Evolutionary conservation across 1,284 basidiomycete genomes (phyloP).

Genomic region (Cutaneotrichosporon spelunceum): DNA sequence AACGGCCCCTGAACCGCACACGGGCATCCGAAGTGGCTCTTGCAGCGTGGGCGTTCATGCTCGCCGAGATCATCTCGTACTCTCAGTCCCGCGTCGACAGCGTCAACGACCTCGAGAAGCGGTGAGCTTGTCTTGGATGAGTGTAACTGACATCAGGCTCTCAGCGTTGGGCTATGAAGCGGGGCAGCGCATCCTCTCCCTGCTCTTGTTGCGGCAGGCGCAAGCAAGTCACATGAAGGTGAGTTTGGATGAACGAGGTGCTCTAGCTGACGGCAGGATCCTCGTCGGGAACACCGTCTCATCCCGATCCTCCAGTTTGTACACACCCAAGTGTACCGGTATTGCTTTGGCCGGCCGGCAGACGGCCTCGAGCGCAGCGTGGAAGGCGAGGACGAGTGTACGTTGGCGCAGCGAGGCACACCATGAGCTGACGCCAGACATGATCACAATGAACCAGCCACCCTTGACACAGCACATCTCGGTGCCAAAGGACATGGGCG

Average conservation of each 20-base stretch:
- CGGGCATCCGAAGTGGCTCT: constrained; percentile 74
- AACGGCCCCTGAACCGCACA: constrained; percentile 78
- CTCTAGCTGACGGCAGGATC: constrained; percentile 63
- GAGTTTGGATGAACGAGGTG: constrained; percentile 59
- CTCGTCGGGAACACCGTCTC: constrained; percentile 82
- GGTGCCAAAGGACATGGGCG: constrained; percentile 88
- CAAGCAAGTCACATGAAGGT: constrained; percentile 47
- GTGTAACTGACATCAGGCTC: constrained; percentile 58
- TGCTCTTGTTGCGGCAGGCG: constrained; percentile 49
- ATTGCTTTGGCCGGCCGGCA: constrained; percentile 87
- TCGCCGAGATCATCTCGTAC: constrained; percentile 88
- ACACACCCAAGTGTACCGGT: constrained; percentile 89
- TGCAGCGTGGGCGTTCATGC: constrained; percentile 79
- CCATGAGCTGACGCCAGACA: constrained; percentile 60
- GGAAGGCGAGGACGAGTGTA: constrained; percentile 92
- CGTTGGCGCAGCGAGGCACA: constrained; percentile 36
- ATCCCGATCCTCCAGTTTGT: constrained; percentile 85
- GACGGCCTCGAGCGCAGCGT: constrained; percentile 94
- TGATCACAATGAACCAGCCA: constrained; percentile 97
- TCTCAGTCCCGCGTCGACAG: constrained; percentile 91
- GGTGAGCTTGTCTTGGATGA: constrained; percentile 51
- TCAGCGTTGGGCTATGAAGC: constrained; percentile 87
- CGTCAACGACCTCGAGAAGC: constrained; percentile 87
- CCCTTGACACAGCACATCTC: constrained; percentile 86
- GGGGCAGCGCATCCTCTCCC: constrained; percentile 67